A percentile compares a stretch with the other conserved stretches of the same genome.
phyloP scores from a whole-genome alignment of 345 rosid genomes.

The Pistacia integerrima region DNA sequence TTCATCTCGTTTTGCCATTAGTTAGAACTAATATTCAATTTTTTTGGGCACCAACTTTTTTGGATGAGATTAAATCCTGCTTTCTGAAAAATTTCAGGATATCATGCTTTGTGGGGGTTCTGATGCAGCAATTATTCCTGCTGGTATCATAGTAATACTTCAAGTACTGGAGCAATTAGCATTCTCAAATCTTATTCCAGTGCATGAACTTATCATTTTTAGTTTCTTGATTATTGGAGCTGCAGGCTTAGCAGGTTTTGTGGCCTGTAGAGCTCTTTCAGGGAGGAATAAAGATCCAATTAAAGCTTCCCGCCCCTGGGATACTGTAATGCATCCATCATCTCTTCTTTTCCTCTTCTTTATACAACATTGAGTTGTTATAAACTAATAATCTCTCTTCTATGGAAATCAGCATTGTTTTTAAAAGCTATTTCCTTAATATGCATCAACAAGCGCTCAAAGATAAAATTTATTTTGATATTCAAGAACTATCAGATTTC shows the following conservation, averaged over 20 bases:
- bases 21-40: too few relatives aligned
- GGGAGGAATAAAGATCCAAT: slow-evolving; percentile 54
- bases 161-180: too few relatives aligned
- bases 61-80: too few relatives aligned
- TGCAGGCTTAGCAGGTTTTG: slow-evolving; percentile 59
- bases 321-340: slow-evolving; percentile 33
- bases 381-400: not conserved
- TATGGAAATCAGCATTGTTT: too few relatives aligned
- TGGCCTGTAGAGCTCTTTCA: slow-evolving; percentile 55
- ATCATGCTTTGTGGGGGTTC: slow-evolving; percentile 68
- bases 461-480: too few relatives aligned
- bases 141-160: slow-evolving; percentile 29
- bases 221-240: not conserved
- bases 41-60: too few relatives aligned
- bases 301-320: slow-evolving; percentile 71
- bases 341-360: not conserved
- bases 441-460: too few relatives aligned
- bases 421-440: too few relatives aligned
- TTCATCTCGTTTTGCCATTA: not conserved
- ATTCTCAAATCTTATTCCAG: not conserved
- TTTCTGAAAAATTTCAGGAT: slow-evolving; percentile 31
- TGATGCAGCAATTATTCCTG: slow-evolving; percentile 54
- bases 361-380: not conserved
- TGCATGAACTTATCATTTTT: not conserved
- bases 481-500: too few relatives aligned